Conservation (phyloP, 2,329 filamentous ascomycete genomes). For the Colletotrichum sp. region DNA sequence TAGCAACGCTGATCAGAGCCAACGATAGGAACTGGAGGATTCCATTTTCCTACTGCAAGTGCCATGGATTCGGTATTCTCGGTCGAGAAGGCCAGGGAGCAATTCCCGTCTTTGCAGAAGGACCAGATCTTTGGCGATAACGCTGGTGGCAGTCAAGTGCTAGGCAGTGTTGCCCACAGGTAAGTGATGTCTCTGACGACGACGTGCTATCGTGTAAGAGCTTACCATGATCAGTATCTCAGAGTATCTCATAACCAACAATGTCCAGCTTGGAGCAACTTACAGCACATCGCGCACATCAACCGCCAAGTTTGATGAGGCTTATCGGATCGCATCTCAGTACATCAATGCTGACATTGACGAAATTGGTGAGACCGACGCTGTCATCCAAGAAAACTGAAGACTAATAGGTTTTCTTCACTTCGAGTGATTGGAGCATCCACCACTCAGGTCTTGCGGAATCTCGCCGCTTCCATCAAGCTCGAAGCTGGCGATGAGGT, state of each 20-base stretch:
- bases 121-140: constrained; percentile 79
- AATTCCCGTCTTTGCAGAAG: constrained; percentile 71
- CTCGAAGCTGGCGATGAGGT: constrained; percentile 67
- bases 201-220: constrained; percentile 39
- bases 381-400: neutral
- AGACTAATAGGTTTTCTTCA: neutral
- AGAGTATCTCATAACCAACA: constrained; percentile 69
- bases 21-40: neutral
- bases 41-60: neutral
- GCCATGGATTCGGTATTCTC: neutral
- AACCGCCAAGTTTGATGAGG: constrained; percentile 63
- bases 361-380: constrained; percentile 52
- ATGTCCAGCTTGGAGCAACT: constrained; percentile 77
- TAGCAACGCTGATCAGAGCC: neutral
- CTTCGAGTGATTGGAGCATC: constrained; percentile 67
- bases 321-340: constrained; percentile 67
- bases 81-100: constrained; percentile 56
- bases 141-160: constrained; percentile 74
- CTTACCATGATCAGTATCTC: constrained; percentile 50
- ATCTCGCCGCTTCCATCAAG: constrained; percentile 62
- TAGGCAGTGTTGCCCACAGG: constrained; percentile 57
- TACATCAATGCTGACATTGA: constrained; percentile 72
- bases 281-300: constrained; percentile 65
- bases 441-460: constrained; percentile 78
- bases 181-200: neutral